These are phyloP conservation scores for Colletotrichum zoysiae DNA, from an alignment of 2,329 filamentous ascomycete species.

Conservation along the genomic window DNA sequence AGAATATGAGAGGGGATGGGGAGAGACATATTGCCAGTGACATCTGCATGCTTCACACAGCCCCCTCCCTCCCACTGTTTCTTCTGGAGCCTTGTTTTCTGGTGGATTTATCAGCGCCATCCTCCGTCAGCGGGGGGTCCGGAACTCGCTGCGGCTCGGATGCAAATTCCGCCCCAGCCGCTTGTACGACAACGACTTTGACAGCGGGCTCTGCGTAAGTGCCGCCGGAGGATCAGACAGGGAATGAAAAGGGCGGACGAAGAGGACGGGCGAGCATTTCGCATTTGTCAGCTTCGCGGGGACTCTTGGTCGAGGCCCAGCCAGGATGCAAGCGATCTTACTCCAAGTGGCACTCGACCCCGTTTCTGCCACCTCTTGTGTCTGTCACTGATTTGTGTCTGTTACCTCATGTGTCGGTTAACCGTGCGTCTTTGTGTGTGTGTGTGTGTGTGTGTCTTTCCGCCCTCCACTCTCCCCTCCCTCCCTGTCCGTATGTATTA, in stretches of 20 bases:
- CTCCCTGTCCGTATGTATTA: background rate
- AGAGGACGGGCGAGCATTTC: background rate
- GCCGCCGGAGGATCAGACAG: background rate
- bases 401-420: background rate
- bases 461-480: background rate
- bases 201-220: background rate
- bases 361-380: background rate
- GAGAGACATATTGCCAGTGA: background rate
- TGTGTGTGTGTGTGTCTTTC: background rate
- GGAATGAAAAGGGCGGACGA: too few relatives aligned
- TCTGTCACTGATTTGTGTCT: background rate
- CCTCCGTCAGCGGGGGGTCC: too few relatives aligned
- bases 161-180: slow-evolving; percentile 20
- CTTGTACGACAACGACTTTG: slow-evolving; percentile 16
- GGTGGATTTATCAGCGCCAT: background rate
- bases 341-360: background rate
- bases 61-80: background rate
- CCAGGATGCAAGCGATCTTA: background rate
- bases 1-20: background rate
- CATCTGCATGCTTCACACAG: background rate
- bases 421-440: background rate
- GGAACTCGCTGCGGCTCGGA: slow-evolving; percentile 14
- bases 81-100: background rate
- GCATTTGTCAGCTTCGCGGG: slow-evolving; percentile 34
- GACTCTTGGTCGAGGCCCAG: background rate